phyloP scores from a whole-genome alignment of 352 stramenopile genomes.

The Pythium phragmiticola region DNA sequence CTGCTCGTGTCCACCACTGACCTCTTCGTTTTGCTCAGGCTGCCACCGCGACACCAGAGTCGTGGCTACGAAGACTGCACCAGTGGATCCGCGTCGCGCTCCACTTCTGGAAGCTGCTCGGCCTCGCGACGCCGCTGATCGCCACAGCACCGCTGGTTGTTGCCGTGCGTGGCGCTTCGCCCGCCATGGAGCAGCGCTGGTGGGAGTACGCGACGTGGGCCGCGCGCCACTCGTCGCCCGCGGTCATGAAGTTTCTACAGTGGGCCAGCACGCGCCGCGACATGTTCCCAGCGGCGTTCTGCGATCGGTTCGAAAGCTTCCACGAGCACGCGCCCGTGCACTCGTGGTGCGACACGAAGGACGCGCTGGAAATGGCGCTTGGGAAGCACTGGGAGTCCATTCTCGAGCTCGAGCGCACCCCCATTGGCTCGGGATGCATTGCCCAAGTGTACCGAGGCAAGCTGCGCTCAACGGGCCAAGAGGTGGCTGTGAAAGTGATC shows the following conservation, averaged over 20 bases:
- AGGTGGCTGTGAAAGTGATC: slow-evolving; percentile 92
- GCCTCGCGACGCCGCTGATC: slow-evolving; percentile 47
- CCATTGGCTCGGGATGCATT: slow-evolving; percentile 92
- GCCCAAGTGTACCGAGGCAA: slow-evolving; percentile 93
- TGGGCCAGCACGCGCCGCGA: slow-evolving; percentile 94
- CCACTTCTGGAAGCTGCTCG: slow-evolving; percentile 62
- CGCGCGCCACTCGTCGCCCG: slow-evolving; percentile 76
- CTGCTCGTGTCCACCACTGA: neutral
- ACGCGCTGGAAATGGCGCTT: slow-evolving; percentile 81
- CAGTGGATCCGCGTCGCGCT: slow-evolving; percentile 46
- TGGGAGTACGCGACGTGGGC: slow-evolving; percentile 66
- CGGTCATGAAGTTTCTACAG: slow-evolving; percentile 95
- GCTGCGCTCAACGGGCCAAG: slow-evolving; percentile 54
- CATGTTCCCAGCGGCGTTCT: slow-evolving; percentile 91
- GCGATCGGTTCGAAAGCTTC: slow-evolving; percentile 88
- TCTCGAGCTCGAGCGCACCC: slow-evolving; percentile 53
- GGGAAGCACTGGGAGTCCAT: slow-evolving; percentile 72
- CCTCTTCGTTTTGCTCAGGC: slow-evolving; percentile 2
- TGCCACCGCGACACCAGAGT: neutral
- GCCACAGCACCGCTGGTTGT: slow-evolving; percentile 47
- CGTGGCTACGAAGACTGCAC: slow-evolving; percentile 32
- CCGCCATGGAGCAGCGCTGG: slow-evolving; percentile 48
- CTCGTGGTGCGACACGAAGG: slow-evolving; percentile 85
- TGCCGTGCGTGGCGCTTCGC: slow-evolving; percentile 25
- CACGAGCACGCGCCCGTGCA: slow-evolving; percentile 89